Conservation (phyloP, 2,329 filamentous ascomycete genomes). For the Colletotrichum nymphaeae region DNA sequence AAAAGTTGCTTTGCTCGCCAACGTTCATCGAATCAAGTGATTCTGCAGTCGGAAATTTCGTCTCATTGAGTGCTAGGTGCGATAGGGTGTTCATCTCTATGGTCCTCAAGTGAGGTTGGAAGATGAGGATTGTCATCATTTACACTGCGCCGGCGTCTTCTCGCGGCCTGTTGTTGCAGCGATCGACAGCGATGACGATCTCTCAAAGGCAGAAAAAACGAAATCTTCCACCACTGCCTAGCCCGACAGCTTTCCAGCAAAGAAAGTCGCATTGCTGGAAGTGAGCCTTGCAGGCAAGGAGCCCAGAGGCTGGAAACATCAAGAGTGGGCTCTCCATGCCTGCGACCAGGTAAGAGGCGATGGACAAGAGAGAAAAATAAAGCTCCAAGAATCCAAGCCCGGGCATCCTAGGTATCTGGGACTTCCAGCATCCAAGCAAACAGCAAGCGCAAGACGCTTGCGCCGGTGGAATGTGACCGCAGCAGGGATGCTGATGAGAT, state of each 20-base stretch:
- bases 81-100: neutral
- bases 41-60: neutral
- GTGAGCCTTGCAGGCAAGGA: no score
- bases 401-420: neutral
- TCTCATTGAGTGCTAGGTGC: neutral
- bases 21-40: conserved; percentile 13
- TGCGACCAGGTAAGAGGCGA: neutral
- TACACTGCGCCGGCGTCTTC: neutral
- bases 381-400: neutral
- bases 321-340: neutral
- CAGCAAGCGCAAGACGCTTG: conserved; percentile 14
- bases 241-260: no score
- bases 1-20: neutral
- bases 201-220: no score
- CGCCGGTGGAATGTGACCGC: conserved; percentile 25
- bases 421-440: conserved; percentile 6
- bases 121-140: neutral
- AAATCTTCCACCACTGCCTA: no score
- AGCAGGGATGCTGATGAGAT: conserved; percentile 31
- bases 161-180: neutral
- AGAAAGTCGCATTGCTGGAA: no score
- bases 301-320: neutral
- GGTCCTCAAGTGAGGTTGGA: neutral
- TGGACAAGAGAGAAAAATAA: neutral
- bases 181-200: neutral